Base-by-base conservation (phyloP, 495 filamentous ascomycete genomes). In the Daldinia vernicosa region DNA sequence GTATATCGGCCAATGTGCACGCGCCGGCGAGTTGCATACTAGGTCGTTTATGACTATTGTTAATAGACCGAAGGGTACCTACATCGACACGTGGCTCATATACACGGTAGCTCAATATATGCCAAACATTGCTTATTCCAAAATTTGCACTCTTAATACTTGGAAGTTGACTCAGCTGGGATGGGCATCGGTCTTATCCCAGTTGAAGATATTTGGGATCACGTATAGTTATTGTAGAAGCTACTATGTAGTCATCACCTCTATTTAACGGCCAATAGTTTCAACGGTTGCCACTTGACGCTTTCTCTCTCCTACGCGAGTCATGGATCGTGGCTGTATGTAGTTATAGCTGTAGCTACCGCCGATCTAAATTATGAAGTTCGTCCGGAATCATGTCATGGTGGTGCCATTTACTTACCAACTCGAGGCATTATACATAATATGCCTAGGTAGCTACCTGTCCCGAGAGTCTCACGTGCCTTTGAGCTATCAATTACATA, bases 21-120 rank as follows among this genome's bases (percentile, higher is more conserved):
- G 19, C 19, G 19, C 19, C 43, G 43, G 43, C 9, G 9, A 22
- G 43, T 24, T 47, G 43, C 43, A 22, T 47, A 47, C 43, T 47
- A 6, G 19, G 43, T 22, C 8, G 19, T 47, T 47, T 9, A 12
- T 24, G 2, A 4, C 17, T 11, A 47, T 47, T 24, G 19, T 24
- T 47, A 22, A 47, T 47, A 47, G 19, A 22, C 43, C 17, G 24
- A 24, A 24, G 19, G 19, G 19, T 47, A 9, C 43, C 9, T 47
- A 47, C 43, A 47, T 47, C 19, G 43, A 47, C 43, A 47, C 43
- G 43, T 47, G 43, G 43, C 7, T 47, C 43, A 47, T 22, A 47
- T 47, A 47, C 4, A 47, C 12, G 9, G 22, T 9, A 47, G 43
- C 43, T 24, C 3, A 47, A 47, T 47, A 47, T 47, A 47, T 47